Conservation (phyloP, 1,284 basidiomycete species). For the Cryptococcus sp. region DNA sequence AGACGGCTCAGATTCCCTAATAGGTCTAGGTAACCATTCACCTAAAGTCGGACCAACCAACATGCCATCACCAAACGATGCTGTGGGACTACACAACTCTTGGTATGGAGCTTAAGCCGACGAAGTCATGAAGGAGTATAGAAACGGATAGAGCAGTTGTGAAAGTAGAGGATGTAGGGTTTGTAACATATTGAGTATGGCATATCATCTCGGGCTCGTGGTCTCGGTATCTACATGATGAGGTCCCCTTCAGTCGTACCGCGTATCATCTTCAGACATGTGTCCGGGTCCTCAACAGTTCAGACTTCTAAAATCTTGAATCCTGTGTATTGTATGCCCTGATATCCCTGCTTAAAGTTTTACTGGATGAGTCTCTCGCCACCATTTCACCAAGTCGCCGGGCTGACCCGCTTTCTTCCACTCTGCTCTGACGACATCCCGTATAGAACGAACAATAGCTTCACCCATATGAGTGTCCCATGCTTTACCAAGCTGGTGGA, state of each 20-base stretch:
- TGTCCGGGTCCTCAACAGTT: too few relatives aligned
- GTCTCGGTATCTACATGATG: too few relatives aligned
- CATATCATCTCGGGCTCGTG: not conserved
- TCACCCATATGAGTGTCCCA: conserved; percentile 2
- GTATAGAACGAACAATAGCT: conserved; percentile 1
- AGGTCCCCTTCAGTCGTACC: too few relatives aligned
- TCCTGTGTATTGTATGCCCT: too few relatives aligned
- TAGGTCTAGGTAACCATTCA: conserved; percentile 47
- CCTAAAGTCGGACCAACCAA: conserved; percentile 39
- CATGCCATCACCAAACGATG: conserved; percentile 40
- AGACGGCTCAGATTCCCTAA: conserved; percentile 45
- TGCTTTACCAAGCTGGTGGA: conserved; percentile 4
- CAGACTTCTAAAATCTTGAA: too few relatives aligned
- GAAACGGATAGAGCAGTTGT: too few relatives aligned
- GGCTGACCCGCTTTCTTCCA: conserved; percentile 2
- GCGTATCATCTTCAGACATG: too few relatives aligned
- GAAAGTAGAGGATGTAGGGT: too few relatives aligned
- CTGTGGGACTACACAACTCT: conserved; percentile 48
- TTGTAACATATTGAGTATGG: not conserved
- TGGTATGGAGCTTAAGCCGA: conserved; percentile 31
- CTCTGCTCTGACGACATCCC: not conserved
- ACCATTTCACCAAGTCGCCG: not conserved
- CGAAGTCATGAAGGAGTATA: too few relatives aligned
- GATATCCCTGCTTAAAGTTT: too few relatives aligned
- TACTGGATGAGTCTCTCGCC: not conserved